Base-by-base conservation (phyloP, 768 basidiomycete genomes). In the Macrolepiota albuminosa region DNA sequence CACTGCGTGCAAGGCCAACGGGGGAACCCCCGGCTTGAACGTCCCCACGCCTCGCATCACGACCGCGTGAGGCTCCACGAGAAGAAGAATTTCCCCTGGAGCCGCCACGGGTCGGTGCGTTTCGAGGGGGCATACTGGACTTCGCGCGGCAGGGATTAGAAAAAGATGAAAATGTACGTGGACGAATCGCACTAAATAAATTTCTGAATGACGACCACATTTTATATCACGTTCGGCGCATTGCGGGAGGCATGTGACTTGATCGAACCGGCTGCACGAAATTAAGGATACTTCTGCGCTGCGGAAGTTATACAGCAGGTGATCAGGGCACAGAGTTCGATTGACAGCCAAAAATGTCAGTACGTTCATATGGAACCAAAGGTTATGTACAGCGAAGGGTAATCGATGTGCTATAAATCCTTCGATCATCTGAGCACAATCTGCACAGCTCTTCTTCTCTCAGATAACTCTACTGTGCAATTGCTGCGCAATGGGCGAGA, bases 1-100 rank as follows among this genome's bases (percentile, higher is more conserved):
- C 71, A 66, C 70, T 71, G 69, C 70, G 65, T 57, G 67, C 63
- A 56, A 60, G 61, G 64, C 67, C 64, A 65, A 64, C 61, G 9
- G 66, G 63, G 26, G 52, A 34, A 29, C 2, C 33, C 53, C 58
- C 53, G 53, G 51, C 24, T 31, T 58, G 57, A 58, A 63, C 62
- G 66, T 68, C 68, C 48, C 68, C 72, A 64, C 72, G 73, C 66
- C 64, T 60, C 49, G 67, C 67, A 67, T 69, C 73, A 60, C 52
- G 50, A 46, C 70, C 63, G 29, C 63, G 69, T 46, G 70, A 61
- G 6, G 54, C 54, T 61, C 66, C 66, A 48, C 64, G 61, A 55
- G 54, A 36, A 60, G 61, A 54, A 52, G 64, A 59, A 51, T 68
- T 67, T 59, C 72, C 66, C 50, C 40, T 54, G 40, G 54, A 18